Evolutionary conservation across 164 flowering plant genomes (phyloP).

Genomic region (Macadamia integrifolia): DNA sequence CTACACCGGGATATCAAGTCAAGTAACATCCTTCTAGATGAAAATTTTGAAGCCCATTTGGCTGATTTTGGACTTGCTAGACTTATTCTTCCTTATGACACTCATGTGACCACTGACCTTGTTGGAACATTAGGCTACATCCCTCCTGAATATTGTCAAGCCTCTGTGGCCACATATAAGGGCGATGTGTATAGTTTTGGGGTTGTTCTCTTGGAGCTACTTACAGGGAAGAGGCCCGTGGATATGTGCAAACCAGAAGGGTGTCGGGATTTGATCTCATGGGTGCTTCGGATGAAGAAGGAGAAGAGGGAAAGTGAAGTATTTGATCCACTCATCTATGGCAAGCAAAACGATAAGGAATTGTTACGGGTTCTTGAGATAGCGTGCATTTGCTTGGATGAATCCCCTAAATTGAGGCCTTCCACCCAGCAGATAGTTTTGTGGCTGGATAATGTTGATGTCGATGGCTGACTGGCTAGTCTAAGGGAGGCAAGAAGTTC

Average conservation of each 20-base stretch:
- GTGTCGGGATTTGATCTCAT: conserved; percentile 58
- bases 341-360: conserved; percentile 40
- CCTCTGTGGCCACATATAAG: conserved; percentile 64
- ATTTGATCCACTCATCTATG: conserved; percentile 56
- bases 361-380: conserved; percentile 50
- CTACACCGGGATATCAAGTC: conserved; percentile 81
- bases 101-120: conserved; percentile 79
- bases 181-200: conserved; percentile 91
- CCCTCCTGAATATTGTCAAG: conserved; percentile 81
- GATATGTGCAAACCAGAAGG: conserved; percentile 72
- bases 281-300: conserved; percentile 68
- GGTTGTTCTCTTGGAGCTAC: conserved; percentile 78
- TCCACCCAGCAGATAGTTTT: conserved; percentile 51
- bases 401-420: conserved; percentile 60
- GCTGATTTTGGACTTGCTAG: conserved; percentile 92
- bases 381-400: conserved; percentile 61
- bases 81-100: conserved; percentile 58
- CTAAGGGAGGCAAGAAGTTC: background rate
- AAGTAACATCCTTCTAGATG: conserved; percentile 76
- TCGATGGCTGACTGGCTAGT: conserved; percentile 6
- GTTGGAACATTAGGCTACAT: conserved; percentile 87
- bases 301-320: conserved; percentile 58
- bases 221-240: conserved; percentile 79
- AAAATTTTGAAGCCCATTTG: conserved; percentile 65
- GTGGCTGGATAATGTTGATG: conserved; percentile 49